These are phyloP conservation scores for Fusarium tricinctum DNA, from an alignment of 2,329 filamentous ascomycete species.

Conservation along the genomic window DNA sequence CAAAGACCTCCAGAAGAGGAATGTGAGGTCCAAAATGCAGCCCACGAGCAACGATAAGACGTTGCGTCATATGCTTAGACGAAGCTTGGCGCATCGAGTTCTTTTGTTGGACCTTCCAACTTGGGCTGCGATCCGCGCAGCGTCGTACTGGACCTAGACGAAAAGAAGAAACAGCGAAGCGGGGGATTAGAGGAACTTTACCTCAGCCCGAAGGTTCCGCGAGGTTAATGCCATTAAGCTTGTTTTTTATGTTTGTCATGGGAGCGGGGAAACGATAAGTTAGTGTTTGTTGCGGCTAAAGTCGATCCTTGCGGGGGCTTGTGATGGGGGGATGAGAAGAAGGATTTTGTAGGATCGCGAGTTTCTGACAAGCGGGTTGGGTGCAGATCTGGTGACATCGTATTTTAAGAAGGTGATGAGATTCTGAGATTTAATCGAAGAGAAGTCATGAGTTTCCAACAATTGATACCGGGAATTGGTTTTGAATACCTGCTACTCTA, in stretches of 20 bases:
- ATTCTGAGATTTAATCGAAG: no score
- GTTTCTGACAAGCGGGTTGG: neutral
- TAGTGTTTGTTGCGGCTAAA: neutral
- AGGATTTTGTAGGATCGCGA: neutral
- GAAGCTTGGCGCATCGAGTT: conserved; percentile 21
- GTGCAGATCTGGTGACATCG: neutral
- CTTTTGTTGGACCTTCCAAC: conserved; percentile 25
- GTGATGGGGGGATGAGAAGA: neutral
- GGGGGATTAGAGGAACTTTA: conserved; percentile 8
- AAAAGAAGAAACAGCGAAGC: neutral
- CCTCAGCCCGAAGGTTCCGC: neutral
- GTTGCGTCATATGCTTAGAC: conserved; percentile 27
- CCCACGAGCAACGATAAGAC: conserved; percentile 29
- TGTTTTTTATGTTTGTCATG: conserved; percentile 18
- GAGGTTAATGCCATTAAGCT: conserved; percentile 28
- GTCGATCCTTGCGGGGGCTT: neutral
- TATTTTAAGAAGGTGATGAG: no score
- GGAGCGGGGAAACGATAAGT: neutral
- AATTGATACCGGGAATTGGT: no score
- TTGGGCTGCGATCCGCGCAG: conserved; percentile 24
- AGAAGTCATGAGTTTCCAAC: no score
- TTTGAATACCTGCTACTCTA: no score
- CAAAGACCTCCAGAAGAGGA: conserved; percentile 31
- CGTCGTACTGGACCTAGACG: conserved; percentile 8
- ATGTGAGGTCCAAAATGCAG: conserved; percentile 12